phyloP scores from a whole-genome alignment of 2,329 filamentous ascomycete species.

The Fusarium piperis region DNA sequence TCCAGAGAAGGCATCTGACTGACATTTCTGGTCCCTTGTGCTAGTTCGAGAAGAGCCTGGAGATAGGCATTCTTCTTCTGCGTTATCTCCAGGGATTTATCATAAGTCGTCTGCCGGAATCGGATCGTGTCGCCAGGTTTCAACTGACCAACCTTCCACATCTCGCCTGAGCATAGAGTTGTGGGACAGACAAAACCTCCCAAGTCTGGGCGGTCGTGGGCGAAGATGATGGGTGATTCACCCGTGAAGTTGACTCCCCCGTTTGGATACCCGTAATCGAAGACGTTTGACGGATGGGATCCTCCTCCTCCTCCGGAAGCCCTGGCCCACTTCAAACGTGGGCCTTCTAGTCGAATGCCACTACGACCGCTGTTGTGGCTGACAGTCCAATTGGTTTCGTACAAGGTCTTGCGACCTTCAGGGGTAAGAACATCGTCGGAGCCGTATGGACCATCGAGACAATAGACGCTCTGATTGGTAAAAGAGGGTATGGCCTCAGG shows the following conservation, averaged over 20 bases:
- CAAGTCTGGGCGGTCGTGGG: slow-evolving; percentile 45
- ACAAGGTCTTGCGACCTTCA: neutral
- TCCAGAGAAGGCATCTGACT: neutral
- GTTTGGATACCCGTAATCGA: slow-evolving; percentile 23
- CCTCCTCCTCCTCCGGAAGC: slow-evolving; percentile 70
- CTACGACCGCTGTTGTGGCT: slow-evolving; percentile 49
- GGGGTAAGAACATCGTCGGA: neutral
- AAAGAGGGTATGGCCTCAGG: neutral
- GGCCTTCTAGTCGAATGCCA: slow-evolving; percentile 68
- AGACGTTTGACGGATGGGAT: slow-evolving; percentile 65
- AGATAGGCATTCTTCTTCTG: neutral
- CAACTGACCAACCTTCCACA: slow-evolving; percentile 51
- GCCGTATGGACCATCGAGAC: neutral
- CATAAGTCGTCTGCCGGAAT: slow-evolving; percentile 53
- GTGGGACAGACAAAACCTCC: slow-evolving; percentile 46
- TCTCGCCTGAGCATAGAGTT: slow-evolving; percentile 45
- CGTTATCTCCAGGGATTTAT: neutral
- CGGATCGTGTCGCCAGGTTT: slow-evolving; percentile 42
- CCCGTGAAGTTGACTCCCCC: slow-evolving; percentile 49
- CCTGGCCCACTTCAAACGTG: slow-evolving; percentile 67
- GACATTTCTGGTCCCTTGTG: neutral
- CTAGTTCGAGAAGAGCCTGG: neutral
- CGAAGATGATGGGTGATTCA: slow-evolving; percentile 48
- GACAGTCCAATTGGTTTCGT: neutral
- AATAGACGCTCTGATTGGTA: neutral